phyloP scores from a whole-genome alignment of 1,139 yeast species.

The Yamadazyma buinensis region DNA sequence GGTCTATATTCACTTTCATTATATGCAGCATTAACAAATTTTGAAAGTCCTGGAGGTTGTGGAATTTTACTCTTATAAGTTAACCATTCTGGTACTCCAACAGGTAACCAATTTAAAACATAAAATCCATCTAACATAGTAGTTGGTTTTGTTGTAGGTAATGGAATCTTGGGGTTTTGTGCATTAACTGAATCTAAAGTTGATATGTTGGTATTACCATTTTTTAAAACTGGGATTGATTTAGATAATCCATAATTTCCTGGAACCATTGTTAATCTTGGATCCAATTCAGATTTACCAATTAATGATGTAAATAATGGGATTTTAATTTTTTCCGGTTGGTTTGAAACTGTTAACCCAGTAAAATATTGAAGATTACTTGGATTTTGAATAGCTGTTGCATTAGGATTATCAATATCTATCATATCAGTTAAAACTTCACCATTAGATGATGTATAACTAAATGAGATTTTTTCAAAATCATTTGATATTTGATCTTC shows the following conservation, averaged over 20 bases:
- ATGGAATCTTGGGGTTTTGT: slow-evolving; percentile 43
- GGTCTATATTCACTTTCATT: slow-evolving; percentile 18
- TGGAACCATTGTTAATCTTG: slow-evolving; percentile 57
- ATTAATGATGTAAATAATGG: slow-evolving; percentile 71
- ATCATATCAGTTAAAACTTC: slow-evolving; percentile 51
- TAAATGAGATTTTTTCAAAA: slow-evolving; percentile 61
- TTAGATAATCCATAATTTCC: slow-evolving; percentile 56
- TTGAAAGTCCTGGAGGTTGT: slow-evolving; percentile 24
- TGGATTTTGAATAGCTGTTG: slow-evolving; percentile 11
- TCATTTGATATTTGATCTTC: slow-evolving; percentile 44
- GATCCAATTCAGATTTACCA: slow-evolving; percentile 63
- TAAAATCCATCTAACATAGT: slow-evolving; percentile 68
- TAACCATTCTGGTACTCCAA: slow-evolving; percentile 82
- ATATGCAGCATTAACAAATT: slow-evolving; percentile 13
- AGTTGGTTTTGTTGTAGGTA: slow-evolving; percentile 59
- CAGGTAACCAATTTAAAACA: slow-evolving; percentile 84
- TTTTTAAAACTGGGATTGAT: slow-evolving; percentile 49
- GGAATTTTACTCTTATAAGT: slow-evolving; percentile 40
- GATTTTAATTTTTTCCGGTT: slow-evolving; percentile 30
- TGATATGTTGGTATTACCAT: slow-evolving; percentile 21
- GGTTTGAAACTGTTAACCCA: slow-evolving; percentile 21
- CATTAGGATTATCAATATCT: slow-evolving; percentile 24
- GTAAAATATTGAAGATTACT: slow-evolving; percentile 16
- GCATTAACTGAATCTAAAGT: slow-evolving; percentile 53
- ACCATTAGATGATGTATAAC: slow-evolving; percentile 56